phyloP scores from a whole-genome alignment of 139 green algal species.

The Astrephomene gubernaculifera region DNA sequence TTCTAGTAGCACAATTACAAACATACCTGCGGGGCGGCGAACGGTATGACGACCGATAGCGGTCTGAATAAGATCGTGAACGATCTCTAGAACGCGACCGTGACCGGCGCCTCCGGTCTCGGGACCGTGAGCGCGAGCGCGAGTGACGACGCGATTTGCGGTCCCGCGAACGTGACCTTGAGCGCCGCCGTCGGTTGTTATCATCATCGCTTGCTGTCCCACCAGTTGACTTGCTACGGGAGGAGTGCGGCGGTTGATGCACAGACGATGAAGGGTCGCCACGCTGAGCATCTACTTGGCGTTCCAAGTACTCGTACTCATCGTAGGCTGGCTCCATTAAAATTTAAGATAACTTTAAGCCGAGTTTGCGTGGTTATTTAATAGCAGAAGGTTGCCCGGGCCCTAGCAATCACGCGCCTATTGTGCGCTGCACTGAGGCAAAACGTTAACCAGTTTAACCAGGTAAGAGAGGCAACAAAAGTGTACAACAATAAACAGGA shows the following conservation, averaged over 20 bases:
- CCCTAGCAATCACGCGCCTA: neutral
- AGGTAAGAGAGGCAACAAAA: too few relatives aligned
- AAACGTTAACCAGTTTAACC: too few relatives aligned
- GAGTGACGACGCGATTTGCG: neutral
- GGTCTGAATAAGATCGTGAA: neutral
- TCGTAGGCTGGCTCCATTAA: neutral
- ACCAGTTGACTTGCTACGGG: neutral
- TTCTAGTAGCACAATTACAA: neutral
- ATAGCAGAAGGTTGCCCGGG: neutral
- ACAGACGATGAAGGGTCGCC: too few relatives aligned
- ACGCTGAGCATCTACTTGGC: constrained; percentile 27
- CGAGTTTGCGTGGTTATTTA: neutral
- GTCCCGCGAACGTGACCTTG: neutral
- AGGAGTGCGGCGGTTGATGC: neutral
- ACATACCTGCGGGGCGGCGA: neutral
- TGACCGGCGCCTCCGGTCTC: neutral
- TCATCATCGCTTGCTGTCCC: neutral
- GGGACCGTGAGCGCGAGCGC: neutral
- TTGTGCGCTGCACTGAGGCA: too few relatives aligned
- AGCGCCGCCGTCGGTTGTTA: neutral
- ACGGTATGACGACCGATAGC: neutral
- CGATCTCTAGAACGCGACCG: neutral
- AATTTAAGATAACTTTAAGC: neutral
- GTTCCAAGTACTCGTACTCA: constrained; percentile 47
- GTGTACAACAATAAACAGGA: too few relatives aligned